These are phyloP conservation scores for Marasmius tenuissimus DNA, from an alignment of 1,284 basidiomycete species.

Conservation along the genomic window DNA sequence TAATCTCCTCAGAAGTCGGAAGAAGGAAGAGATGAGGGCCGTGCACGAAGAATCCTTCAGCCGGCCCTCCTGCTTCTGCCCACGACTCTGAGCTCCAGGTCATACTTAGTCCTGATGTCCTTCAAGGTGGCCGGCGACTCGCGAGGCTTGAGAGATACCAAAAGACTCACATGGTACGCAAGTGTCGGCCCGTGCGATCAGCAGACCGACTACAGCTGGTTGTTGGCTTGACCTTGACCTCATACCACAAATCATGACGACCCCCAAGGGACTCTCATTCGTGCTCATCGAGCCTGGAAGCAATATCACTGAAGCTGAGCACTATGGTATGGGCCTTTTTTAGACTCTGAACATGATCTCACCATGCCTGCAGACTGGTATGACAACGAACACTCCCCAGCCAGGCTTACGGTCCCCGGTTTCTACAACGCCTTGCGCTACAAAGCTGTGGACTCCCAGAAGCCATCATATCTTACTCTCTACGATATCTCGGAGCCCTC, in stretches of 20 bases:
- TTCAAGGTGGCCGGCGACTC: too few relatives aligned
- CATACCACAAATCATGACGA: not conserved
- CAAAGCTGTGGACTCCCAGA: conserved; percentile 10
- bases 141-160: too few relatives aligned
- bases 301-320: not conserved
- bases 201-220: not conserved
- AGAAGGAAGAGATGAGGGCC: too few relatives aligned
- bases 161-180: too few relatives aligned
- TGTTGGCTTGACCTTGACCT: not conserved
- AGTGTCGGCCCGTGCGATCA: not conserved
- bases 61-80: too few relatives aligned
- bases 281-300: conserved; percentile 1
- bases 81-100: too few relatives aligned
- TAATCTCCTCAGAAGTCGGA: too few relatives aligned
- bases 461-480: conserved; percentile 12
- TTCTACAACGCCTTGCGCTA: conserved; percentile 12
- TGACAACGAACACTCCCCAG: conserved; percentile 12
- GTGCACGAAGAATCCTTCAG: too few relatives aligned
- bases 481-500: conserved; percentile 12
- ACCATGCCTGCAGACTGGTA: conserved; percentile 9
- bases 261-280: not conserved
- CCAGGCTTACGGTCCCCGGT: conserved; percentile 9
- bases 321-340: not conserved
- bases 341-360: not conserved
- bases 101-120: too few relatives aligned